Conservation (phyloP, 1,284 basidiomycete species). For the Inonotus hispidus region DNA sequence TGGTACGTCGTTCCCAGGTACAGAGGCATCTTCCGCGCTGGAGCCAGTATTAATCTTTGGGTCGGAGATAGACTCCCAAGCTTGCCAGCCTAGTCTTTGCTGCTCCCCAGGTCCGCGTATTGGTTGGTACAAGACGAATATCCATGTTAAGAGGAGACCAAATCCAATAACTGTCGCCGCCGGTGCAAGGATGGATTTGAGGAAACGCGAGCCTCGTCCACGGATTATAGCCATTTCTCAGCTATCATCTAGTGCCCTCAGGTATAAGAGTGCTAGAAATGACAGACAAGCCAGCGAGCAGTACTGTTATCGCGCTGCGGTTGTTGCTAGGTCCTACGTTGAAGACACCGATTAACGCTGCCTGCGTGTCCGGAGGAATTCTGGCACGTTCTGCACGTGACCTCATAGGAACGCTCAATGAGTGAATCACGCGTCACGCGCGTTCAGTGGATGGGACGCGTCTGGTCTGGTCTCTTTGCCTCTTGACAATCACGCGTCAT, state of each 20-base stretch:
- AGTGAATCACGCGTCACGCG: neutral
- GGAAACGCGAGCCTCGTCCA: conserved; percentile 35
- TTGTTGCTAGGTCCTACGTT: no score
- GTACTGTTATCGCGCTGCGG: no score
- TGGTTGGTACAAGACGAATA: conserved; percentile 75
- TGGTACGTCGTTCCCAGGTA: neutral
- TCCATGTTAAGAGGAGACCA: conserved; percentile 63
- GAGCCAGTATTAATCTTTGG: conserved; percentile 4
- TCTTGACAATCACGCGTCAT: neutral
- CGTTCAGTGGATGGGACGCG: conserved; percentile 7
- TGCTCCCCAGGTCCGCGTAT: conserved; percentile 61
- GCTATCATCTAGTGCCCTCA: neutral
- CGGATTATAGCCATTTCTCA: conserved; percentile 5
- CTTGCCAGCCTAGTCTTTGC: conserved; percentile 84
- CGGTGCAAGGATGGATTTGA: conserved; percentile 49
- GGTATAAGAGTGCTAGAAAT: neutral
- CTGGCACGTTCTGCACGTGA: no score
- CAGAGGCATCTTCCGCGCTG: conserved; percentile 19
- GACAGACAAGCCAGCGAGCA: no score
- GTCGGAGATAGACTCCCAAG: conserved; percentile 64
- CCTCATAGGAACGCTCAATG: no score
- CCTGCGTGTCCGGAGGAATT: no score
- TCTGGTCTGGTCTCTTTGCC: conserved; percentile 9
- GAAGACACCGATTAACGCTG: no score
- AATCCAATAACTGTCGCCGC: conserved; percentile 58